Base-by-base conservation (phyloP, 176 grass and related monocot genomes). In the Oropetium thomaeum region DNA sequence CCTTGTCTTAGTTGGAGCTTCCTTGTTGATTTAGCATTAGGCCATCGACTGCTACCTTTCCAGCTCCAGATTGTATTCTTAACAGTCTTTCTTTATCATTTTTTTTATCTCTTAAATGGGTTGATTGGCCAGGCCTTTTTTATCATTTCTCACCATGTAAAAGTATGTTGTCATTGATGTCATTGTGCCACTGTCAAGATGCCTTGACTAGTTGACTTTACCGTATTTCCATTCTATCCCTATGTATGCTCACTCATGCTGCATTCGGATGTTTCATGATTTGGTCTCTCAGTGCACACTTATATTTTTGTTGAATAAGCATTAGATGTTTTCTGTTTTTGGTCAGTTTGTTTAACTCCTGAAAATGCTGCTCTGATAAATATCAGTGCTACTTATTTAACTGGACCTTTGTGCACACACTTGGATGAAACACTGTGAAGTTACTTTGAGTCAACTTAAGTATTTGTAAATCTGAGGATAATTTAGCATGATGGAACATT, bases 381-480 rank as follows among this genome's bases (percentile, higher is more conserved):
- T 11, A 19, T 20, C 45, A 49, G 14, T 48, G 44, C 41, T 48
- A 4, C 38, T 37, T 53, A 4, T 54, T 37, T 53, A 34, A 49
- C 28, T 48, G 45, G 45, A 57, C 65, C 15, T 37, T 22, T 67
- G 33, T 44, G 6, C 23, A 23, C 34, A 52, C 8, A 33, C 12
- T 77, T 67, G 32, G 4, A 7, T 42, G 71, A 89, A 89, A 73
- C 22, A 42, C 34, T 67, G 31, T 47, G 22, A 74, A 73, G 47
- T n/a, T 31, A 44, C 38, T 86, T 14, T 26, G 8, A 70, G 15
- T 73, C 22, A 31, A 64, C 7, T 58, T 77, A 28, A 37, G 29
- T 67, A n/a, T 6, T 39, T 4, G 2, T 8, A 69, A 44, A 2
- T 5, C 8, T 8, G 8, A 55, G 41, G 4, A 64, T 58, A 63